Evolutionary conservation across 2,329 filamentous ascomycete species (phyloP).

Genomic region (Thelonectria blattea): DNA sequence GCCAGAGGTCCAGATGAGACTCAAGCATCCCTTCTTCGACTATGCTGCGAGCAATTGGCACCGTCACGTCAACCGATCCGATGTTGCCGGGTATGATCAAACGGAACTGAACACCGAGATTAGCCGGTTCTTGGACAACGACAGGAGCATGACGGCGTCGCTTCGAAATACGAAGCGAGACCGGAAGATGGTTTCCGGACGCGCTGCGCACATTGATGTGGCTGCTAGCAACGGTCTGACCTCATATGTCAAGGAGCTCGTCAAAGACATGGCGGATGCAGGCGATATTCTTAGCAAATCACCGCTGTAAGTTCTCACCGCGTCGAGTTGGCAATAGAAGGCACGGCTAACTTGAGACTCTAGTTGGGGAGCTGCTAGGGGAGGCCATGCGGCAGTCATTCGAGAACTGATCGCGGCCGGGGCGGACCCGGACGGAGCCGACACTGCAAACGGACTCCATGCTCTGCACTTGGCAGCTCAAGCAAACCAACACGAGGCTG

Average conservation of each 20-base stretch:
- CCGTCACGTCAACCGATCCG: slow-evolving; percentile 34
- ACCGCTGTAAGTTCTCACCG: slow-evolving; percentile 31
- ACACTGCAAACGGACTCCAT: slow-evolving; percentile 34
- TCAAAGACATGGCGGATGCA: slow-evolving; percentile 22
- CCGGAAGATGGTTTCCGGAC: neutral
- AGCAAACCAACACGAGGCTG: slow-evolving; percentile 35
- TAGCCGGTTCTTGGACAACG: slow-evolving; percentile 18
- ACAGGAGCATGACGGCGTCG: slow-evolving; percentile 17
- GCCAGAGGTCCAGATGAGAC: slow-evolving; percentile 5
- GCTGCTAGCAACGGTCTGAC: slow-evolving; percentile 27
- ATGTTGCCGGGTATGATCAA: slow-evolving; percentile 27
- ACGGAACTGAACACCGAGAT: slow-evolving; percentile 15
- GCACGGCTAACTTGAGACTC: neutral
- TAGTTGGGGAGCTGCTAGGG: slow-evolving; percentile 34
- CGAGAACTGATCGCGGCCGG: slow-evolving; percentile 31
- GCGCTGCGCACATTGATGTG: slow-evolving; percentile 24
- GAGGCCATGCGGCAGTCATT: slow-evolving; percentile 29
- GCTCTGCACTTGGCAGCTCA: slow-evolving; percentile 45
- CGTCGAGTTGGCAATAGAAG: neutral
- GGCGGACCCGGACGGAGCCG: slow-evolving; percentile 33
- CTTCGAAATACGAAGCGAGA: slow-evolving; percentile 18
- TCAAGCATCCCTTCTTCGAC: slow-evolving; percentile 37
- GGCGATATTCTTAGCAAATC: slow-evolving; percentile 23
- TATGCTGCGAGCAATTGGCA: slow-evolving; percentile 42
- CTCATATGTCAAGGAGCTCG: slow-evolving; percentile 28